Conservation (phyloP, 73 alveolate genomes). For the Paramecium caudatum region DNA sequence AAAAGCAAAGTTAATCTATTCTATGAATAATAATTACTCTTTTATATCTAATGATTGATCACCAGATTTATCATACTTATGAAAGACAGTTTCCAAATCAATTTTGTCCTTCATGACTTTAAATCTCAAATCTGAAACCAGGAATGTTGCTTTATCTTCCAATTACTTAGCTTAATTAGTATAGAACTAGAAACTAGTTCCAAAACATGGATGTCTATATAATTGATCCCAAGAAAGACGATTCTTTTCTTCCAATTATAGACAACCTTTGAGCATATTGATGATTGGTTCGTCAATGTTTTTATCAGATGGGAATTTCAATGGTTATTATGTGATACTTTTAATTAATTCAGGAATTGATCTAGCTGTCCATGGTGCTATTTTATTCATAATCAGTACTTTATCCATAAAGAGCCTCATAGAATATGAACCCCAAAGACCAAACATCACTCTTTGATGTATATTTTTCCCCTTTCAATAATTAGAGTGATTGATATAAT, state of each 20-base stretch:
- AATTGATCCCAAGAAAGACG: constrained; percentile 73
- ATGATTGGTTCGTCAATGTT: not conserved
- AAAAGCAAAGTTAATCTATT: constrained; percentile 60
- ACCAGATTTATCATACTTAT: constrained; percentile 65
- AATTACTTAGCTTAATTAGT: constrained; percentile 41
- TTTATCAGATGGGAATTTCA: constrained; percentile 45
- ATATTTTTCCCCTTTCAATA: constrained; percentile 66
- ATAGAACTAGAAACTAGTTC: constrained; percentile 51
- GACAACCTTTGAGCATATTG: constrained; percentile 48
- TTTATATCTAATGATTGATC: constrained; percentile 67
- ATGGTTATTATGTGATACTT: constrained; percentile 35
- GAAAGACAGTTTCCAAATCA: constrained; percentile 71
- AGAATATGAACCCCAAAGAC: constrained; percentile 75
- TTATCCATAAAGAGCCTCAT: constrained; percentile 66
- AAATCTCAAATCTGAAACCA: constrained; percentile 69
- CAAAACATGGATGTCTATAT: constrained; percentile 73
- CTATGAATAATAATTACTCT: not conserved
- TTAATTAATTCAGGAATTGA: constrained; percentile 67
- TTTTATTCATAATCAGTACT: not conserved
- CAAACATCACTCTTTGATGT: constrained; percentile 76
- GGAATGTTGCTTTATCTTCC: constrained; percentile 72
- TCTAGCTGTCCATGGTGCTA: constrained; percentile 77
- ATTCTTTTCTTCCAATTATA: constrained; percentile 49
- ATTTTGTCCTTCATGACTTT: constrained; percentile 68
- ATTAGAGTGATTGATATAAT: constrained; percentile 70